Evolutionary conservation across 2,329 filamentous ascomycete genomes (phyloP).

Genomic region (Aureobasidium pullulans): DNA sequence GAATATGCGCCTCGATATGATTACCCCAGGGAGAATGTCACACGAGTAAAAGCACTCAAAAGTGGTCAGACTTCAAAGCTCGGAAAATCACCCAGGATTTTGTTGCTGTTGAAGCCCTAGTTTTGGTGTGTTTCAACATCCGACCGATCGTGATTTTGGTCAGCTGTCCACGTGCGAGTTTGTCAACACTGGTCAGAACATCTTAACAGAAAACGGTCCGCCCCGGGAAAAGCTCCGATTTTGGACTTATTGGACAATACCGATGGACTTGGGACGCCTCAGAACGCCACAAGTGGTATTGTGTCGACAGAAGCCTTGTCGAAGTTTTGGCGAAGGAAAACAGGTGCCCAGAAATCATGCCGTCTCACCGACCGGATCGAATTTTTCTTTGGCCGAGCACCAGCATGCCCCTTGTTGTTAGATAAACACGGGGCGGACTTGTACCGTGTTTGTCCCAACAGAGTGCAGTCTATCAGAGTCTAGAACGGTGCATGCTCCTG

Average conservation of each 20-base stretch:
- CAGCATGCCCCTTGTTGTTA: slow-evolving; percentile 7
- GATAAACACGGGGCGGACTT: neutral
- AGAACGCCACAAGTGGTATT: slow-evolving; percentile 1
- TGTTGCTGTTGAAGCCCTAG: neutral
- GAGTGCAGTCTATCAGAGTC: neutral
- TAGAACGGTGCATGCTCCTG: slow-evolving; percentile 11
- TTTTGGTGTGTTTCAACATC: slow-evolving; percentile 6
- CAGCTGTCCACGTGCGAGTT: neutral
- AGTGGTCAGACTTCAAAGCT: neutral
- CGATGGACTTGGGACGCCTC: neutral
- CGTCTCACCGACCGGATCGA: neutral
- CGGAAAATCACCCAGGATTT: neutral
- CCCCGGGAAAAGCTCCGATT: neutral
- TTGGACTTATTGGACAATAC: neutral
- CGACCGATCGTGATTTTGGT: neutral
- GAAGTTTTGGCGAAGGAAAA: neutral
- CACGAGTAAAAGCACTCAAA: neutral
- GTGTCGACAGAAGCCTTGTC: neutral
- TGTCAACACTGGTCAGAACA: neutral
- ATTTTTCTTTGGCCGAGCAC: neutral
- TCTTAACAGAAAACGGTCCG: slow-evolving; percentile 10
- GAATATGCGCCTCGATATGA: neutral
- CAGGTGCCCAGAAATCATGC: neutral
- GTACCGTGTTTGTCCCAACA: slow-evolving; percentile 7
- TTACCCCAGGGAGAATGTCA: slow-evolving; percentile 1